Evolutionary conservation across 2,329 filamentous ascomycete genomes (phyloP).

Genomic region (Rhynchosporium agropyri): DNA sequence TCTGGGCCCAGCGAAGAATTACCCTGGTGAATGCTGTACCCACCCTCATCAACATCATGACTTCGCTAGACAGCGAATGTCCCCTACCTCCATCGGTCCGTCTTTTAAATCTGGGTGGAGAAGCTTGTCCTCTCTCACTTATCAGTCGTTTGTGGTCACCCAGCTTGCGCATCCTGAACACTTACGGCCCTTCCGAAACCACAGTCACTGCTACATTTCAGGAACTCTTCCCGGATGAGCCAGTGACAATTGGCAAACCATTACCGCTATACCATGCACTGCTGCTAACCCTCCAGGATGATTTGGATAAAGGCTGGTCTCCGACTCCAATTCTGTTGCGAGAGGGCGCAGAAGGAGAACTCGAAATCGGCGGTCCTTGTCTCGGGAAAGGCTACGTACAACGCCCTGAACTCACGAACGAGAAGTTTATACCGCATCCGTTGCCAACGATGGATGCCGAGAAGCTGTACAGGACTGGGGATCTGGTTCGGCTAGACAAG

Average conservation of each 20-base stretch:
- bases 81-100: constrained; percentile 13
- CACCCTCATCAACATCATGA: constrained; percentile 20
- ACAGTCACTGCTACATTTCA: constrained; percentile 20
- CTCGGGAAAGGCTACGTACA: constrained; percentile 64
- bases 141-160: constrained; percentile 17
- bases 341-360: constrained; percentile 17
- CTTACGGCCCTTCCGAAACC: constrained; percentile 22
- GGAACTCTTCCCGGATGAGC: constrained; percentile 18
- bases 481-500: constrained; percentile 60
- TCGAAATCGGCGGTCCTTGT: constrained; percentile 48
- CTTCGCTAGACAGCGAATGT: constrained; percentile 19
- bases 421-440: constrained; percentile 59
- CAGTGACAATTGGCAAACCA: constrained; percentile 18
- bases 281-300: background rate
- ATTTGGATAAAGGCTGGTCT: background rate
- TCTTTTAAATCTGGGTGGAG: constrained; percentile 16
- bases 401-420: constrained; percentile 57
- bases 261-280: constrained; percentile 17
- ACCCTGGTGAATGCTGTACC: constrained; percentile 20
- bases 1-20: constrained; percentile 14
- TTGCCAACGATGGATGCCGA: constrained; percentile 51
- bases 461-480: constrained; percentile 5
- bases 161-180: constrained; percentile 16
- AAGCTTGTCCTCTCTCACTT: constrained; percentile 6
- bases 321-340: constrained; percentile 2